Percentiles rank a stretch among this genome's conserved stretches.
Conservation (phyloP, 1,139 yeast genomes). For the Candida tunisiensis region DNA sequence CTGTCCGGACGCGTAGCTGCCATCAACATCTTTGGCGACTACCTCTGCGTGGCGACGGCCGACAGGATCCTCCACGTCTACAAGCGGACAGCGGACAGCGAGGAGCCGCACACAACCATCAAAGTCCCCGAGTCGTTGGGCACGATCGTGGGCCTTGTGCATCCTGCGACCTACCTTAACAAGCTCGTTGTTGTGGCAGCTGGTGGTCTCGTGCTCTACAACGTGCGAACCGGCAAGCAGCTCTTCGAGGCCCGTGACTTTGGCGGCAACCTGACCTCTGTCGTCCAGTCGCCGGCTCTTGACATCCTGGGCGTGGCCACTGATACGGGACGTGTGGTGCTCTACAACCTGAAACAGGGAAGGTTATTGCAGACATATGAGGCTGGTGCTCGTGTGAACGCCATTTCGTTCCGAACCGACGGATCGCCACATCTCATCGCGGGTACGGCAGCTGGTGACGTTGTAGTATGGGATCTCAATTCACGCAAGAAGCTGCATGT, state of each 20-base stretch:
- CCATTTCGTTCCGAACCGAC: conserved; percentile 84
- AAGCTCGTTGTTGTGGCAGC: conserved; percentile 61
- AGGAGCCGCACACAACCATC: conserved; percentile 52
- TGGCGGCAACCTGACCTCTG: conserved; percentile 28
- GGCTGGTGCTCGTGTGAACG: conserved; percentile 42
- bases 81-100: conserved; percentile 29
- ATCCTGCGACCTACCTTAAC: conserved; percentile 86
- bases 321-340: conserved; percentile 42
- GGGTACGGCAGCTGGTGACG: conserved; percentile 66
- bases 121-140: conserved; percentile 46
- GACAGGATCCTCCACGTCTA: conserved; percentile 48
- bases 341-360: conserved; percentile 59
- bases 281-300: conserved; percentile 74
- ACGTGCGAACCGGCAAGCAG: conserved; percentile 63
- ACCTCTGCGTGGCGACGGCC: conserved; percentile 40
- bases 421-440: conserved; percentile 74
- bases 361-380: conserved; percentile 38
- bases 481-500: conserved; percentile 59
- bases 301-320: conserved; percentile 75
- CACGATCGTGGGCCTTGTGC: conserved; percentile 48
- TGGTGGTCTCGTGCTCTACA: conserved; percentile 41
- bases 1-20: conserved; percentile 28
- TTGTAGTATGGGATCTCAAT: conserved; percentile 71
- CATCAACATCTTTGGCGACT: conserved; percentile 63
- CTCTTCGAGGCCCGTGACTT: conserved; percentile 37